These are phyloP conservation scores for Talaromyces sp. DNA, from an alignment of 2,329 filamentous ascomycete species.

Conservation along the genomic window DNA sequence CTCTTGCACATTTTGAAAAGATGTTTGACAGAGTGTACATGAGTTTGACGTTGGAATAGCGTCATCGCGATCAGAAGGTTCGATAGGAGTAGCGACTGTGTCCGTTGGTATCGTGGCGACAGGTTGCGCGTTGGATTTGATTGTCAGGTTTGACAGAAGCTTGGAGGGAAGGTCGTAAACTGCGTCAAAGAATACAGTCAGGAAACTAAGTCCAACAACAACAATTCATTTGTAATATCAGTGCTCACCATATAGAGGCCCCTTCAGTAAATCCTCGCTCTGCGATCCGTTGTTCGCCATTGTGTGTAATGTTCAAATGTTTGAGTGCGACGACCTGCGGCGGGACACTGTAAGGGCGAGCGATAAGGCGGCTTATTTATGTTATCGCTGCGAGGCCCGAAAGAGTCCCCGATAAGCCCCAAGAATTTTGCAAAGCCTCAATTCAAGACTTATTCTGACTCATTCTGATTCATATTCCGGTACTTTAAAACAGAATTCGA, in stretches of 20 bases:
- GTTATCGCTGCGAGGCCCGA: neutral
- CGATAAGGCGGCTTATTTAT: conserved; percentile 1
- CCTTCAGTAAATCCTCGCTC: conserved; percentile 13
- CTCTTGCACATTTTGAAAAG: conserved; percentile 70
- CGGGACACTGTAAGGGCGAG: neutral
- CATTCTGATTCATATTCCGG: neutral
- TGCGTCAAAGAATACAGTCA: conserved; percentile 33
- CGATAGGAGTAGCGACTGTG: conserved; percentile 24
- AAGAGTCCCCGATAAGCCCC: neutral
- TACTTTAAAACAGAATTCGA: neutral
- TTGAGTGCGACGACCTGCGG: neutral
- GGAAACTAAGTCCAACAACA: neutral
- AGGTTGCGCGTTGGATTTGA: conserved; percentile 48
- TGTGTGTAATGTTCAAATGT: neutral
- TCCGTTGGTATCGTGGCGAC: conserved; percentile 25
- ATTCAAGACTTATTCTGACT: neutral
- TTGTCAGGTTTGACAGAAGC: conserved; percentile 65
- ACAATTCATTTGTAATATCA: neutral
- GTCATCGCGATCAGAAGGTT: conserved; percentile 40
- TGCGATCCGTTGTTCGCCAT: conserved; percentile 14
- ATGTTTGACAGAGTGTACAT: conserved; percentile 74
- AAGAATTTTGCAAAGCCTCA: neutral
- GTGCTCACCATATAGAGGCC: conserved; percentile 17
- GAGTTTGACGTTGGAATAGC: conserved; percentile 58
- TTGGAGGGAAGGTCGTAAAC: conserved; percentile 80